These are phyloP conservation scores for Thalassiosira oceanica DNA, from an alignment of 352 stramenopile genomes.

Conservation along the genomic window DNA sequence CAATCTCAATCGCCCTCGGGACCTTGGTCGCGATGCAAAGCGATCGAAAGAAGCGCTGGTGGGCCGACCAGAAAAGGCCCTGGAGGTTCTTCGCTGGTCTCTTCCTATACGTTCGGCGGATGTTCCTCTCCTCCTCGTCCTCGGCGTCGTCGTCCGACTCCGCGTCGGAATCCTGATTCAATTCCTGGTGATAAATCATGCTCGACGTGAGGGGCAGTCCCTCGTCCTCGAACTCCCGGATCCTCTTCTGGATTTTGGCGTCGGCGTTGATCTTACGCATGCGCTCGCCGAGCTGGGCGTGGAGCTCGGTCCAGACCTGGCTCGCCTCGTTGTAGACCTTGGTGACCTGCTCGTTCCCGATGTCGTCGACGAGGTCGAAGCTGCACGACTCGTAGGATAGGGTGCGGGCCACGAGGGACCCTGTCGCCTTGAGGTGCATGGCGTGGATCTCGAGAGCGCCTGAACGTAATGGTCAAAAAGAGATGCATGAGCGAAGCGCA, in stretches of 20 bases:
- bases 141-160: conserved; percentile 64
- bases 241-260: conserved; percentile 15
- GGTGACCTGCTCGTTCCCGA: conserved; percentile 28
- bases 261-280: conserved; percentile 7
- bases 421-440: conserved; percentile 82
- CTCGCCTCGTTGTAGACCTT: conserved; percentile 37
- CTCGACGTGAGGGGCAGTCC: conserved; percentile 5
- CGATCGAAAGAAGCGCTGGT: conserved; percentile 80
- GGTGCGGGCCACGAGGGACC: conserved; percentile 62
- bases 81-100: conserved; percentile 4
- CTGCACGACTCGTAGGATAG: conserved; percentile 67
- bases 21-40: conserved; percentile 70
- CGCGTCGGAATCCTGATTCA: conserved; percentile 25
- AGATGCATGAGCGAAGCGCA: background rate
- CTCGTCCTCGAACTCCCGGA: conserved; percentile 4
- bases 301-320: conserved; percentile 40
- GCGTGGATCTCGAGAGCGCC: conserved; percentile 57
- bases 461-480: background rate
- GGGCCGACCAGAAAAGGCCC: conserved; percentile 65
- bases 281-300: conserved; percentile 32
- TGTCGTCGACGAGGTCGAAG: conserved; percentile 57
- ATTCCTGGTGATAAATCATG: conserved; percentile 20
- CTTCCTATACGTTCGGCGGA: conserved; percentile 35
- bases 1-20: conserved; percentile 39
- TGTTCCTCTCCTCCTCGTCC: conserved; percentile 22